These are phyloP conservation scores for Fusarium sp. DNA, from an alignment of 2,329 filamentous ascomycete species.

Conservation along the genomic window DNA sequence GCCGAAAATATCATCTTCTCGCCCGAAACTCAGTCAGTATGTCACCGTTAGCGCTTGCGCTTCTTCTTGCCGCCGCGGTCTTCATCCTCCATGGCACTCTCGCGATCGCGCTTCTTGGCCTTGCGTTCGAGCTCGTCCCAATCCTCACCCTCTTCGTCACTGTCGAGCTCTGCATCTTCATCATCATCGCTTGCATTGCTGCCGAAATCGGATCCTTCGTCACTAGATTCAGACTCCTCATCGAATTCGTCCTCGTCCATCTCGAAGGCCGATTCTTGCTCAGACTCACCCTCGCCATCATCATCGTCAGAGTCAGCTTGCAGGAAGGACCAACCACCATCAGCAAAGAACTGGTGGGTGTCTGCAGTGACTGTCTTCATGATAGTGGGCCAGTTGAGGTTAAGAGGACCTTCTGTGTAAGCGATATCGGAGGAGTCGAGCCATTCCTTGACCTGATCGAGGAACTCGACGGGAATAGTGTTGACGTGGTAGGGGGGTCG, in stretches of 20 bases:
- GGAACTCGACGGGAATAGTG: slow-evolving; percentile 94
- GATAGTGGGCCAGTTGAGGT: slow-evolving; percentile 98
- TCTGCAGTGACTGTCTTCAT: slow-evolving; percentile 99
- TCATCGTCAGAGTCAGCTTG: slow-evolving; percentile 89
- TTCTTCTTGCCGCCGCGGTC: slow-evolving; percentile 76
- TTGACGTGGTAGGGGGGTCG: slow-evolving; percentile 94
- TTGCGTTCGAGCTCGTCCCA: slow-evolving; percentile 97
- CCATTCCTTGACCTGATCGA: slow-evolving; percentile 98
- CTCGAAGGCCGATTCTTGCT: slow-evolving; percentile 94
- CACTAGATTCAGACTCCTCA: slow-evolving; percentile 78
- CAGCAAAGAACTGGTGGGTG: slow-evolving; percentile 92
- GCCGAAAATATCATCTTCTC: slow-evolving; percentile 2
- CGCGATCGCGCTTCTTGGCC: slow-evolving; percentile 85
- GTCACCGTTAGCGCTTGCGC: slow-evolving; percentile 49
- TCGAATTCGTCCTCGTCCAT: slow-evolving; percentile 88
- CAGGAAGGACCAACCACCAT: slow-evolving; percentile 96
- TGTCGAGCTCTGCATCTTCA: slow-evolving; percentile 71
- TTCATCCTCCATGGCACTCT: slow-evolving; percentile 64
- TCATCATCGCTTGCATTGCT: slow-evolving; percentile 88
- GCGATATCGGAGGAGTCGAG: slow-evolving; percentile 95
- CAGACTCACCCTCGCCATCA: slow-evolving; percentile 79
- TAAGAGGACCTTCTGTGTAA: slow-evolving; percentile 92
- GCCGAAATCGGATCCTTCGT: slow-evolving; percentile 93
- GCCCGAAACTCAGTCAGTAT: neutral
- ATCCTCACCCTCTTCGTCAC: slow-evolving; percentile 84